Percentiles rank a stretch among this genome's conserved stretches.
Conservation (phyloP, 2,329 filamentous ascomycete species). For the Diaporthe sp. region DNA sequence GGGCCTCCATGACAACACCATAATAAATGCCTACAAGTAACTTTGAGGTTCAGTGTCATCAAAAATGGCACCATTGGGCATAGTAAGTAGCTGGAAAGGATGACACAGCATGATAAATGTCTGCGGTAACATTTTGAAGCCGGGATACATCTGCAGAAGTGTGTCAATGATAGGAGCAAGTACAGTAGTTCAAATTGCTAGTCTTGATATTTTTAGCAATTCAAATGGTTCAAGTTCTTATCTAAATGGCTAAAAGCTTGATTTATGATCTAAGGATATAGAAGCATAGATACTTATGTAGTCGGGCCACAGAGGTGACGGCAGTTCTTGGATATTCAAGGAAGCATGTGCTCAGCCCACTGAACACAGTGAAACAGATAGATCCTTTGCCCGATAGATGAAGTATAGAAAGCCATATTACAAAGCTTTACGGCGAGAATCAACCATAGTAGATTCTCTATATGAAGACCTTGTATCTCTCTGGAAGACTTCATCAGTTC, state of each 20-base stretch:
- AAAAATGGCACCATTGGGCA: accelerated
- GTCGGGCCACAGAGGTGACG: not conserved
- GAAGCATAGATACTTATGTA: not conserved
- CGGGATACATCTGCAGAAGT: too few relatives aligned
- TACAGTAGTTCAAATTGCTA: too few relatives aligned
- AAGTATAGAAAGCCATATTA: not conserved
- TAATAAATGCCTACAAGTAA: not conserved
- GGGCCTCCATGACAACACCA: accelerated
- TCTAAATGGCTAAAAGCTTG: not conserved
- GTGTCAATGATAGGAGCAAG: not conserved
- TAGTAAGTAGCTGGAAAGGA: not conserved
- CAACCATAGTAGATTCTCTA: not conserved
- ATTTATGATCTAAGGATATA: not conserved
- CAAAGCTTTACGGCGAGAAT: not conserved
- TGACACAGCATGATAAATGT: not conserved
- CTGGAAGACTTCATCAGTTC: not conserved
- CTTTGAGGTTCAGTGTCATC: not conserved
- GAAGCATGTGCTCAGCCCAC: not conserved
- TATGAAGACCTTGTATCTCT: not conserved
- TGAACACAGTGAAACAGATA: not conserved
- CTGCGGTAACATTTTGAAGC: too few relatives aligned
- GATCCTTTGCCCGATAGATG: not conserved
- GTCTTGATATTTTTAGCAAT: too few relatives aligned
- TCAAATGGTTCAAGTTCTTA: too few relatives aligned
- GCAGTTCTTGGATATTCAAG: not conserved